Conservation (phyloP, 768 basidiomycete species). For the Pleurotus giganteus region DNA sequence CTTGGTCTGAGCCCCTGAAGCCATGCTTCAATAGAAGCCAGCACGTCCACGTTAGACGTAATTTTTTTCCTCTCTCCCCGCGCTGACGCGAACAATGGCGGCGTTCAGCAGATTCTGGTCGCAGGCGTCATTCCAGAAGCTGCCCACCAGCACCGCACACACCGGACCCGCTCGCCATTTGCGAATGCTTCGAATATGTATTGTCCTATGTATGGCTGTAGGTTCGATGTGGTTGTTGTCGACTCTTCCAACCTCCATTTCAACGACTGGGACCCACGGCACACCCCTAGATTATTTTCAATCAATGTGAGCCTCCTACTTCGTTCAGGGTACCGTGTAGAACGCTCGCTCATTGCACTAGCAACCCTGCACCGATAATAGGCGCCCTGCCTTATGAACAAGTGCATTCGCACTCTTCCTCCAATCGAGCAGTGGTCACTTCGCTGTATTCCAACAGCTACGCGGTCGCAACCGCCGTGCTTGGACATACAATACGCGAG, state of each 20-base stretch:
- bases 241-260: background rate
- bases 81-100: background rate
- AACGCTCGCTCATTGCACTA: background rate
- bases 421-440: conserved; percentile 23
- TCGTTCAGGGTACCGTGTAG: background rate
- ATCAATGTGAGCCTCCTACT: background rate
- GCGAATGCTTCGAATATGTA: background rate
- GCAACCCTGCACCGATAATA: background rate
- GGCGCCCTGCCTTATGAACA: background rate
- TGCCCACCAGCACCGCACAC: background rate
- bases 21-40: no score
- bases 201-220: background rate
- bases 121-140: background rate
- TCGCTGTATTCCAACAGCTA: conserved; percentile 30
- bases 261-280: background rate
- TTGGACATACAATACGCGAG: conserved; percentile 25
- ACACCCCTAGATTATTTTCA: background rate
- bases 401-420: background rate
- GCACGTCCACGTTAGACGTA: no score
- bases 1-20: no score
- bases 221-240: background rate
- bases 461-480: conserved; percentile 25
- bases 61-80: background rate
- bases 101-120: background rate
- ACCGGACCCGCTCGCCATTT: background rate